Evolutionary conservation across 208 protist genomes (phyloP).

Genomic region (Leishmania gerbilli): DNA sequence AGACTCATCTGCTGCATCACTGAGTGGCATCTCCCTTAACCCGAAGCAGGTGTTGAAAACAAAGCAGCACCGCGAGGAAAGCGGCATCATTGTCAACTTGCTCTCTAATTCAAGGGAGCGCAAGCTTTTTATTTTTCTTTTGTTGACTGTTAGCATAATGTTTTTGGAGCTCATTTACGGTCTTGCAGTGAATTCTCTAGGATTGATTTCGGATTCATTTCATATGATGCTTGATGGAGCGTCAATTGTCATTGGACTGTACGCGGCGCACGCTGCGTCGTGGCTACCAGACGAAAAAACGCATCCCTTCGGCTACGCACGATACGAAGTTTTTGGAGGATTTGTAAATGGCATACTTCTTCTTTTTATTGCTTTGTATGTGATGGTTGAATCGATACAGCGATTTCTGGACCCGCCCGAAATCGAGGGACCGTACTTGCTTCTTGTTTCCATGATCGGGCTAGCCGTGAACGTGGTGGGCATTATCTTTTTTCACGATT

Average conservation of each 20-base stretch:
- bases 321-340: conserved; percentile 83
- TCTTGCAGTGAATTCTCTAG: conserved; percentile 71
- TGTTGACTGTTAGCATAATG: conserved; percentile 78
- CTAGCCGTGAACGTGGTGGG: conserved; percentile 86
- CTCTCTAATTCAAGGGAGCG: conserved; percentile 41
- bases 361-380: conserved; percentile 75
- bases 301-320: conserved; percentile 79
- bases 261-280: conserved; percentile 92
- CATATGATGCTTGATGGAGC: conserved; percentile 98
- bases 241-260: conserved; percentile 94
- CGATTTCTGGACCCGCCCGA: conserved; percentile 77
- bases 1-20: background rate
- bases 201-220: conserved; percentile 96
- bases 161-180: conserved; percentile 87
- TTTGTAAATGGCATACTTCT: conserved; percentile 90
- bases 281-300: conserved; percentile 83
- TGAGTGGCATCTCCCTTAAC: background rate
- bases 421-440: conserved; percentile 75
- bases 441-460: conserved; percentile 80
- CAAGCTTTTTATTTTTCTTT: conserved; percentile 70
- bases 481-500: conserved; percentile 84
- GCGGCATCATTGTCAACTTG: conserved; percentile 8
- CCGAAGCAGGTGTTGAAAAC: conserved; percentile 22
- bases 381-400: conserved; percentile 83
- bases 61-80: conserved; percentile 3